phyloP scores from a whole-genome alignment of 139 green algal genomes.

The Klebsormidium nitens region DNA sequence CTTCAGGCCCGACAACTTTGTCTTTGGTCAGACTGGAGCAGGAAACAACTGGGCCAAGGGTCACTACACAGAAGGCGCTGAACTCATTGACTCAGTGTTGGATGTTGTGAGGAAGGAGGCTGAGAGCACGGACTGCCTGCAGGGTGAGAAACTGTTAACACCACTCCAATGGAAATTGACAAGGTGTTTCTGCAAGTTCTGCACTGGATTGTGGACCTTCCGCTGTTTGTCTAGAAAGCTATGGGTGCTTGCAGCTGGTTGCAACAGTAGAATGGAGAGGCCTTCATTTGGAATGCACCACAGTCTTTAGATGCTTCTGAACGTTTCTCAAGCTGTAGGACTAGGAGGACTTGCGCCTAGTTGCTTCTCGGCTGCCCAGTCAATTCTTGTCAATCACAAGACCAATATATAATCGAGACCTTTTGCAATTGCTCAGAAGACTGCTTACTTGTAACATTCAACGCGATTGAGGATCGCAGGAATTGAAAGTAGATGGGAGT shows the following conservation, averaged over 20 bases:
- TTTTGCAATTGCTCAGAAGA: not conserved
- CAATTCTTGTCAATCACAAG: too few species aligned
- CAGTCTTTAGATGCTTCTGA: not conserved
- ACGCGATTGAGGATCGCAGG: not conserved
- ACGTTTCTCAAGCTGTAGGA: not conserved
- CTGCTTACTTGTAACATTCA: not conserved
- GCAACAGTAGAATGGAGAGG: not conserved
- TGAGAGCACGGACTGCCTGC: conserved; percentile 93
- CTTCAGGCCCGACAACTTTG: conserved; percentile 88
- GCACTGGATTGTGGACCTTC: too few species aligned
- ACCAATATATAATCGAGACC: not conserved
- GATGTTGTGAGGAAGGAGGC: conserved; percentile 96
- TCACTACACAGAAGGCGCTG: conserved; percentile 95
- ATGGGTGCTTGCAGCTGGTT: not conserved
- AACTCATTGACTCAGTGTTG: conserved; percentile 94
- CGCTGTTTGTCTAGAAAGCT: not conserved
- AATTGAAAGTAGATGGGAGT: not conserved
- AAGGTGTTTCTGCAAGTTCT: not conserved
- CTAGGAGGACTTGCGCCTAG: too few species aligned
- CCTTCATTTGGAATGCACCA: not conserved
- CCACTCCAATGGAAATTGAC: too few species aligned
- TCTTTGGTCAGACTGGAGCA: conserved; percentile 89
- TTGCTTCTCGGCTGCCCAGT: too few species aligned
- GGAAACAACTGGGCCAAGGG: conserved; percentile 98
- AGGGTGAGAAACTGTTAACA: conserved; percentile 58